Percentiles rank a stretch among this genome's conserved stretches.
phyloP scores from a whole-genome alignment of 805 yeast species.

The Pichia californica region DNA sequence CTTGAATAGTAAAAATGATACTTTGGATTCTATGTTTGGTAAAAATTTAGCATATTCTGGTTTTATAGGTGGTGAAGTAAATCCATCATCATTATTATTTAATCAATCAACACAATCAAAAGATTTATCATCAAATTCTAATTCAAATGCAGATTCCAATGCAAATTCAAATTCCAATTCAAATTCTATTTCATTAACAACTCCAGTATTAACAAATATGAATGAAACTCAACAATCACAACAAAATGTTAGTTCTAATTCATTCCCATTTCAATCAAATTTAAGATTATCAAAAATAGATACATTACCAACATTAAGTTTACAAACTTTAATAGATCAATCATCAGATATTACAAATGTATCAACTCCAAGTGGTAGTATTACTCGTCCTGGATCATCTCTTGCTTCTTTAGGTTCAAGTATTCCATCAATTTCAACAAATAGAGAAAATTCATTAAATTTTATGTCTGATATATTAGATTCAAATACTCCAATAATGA shows the following conservation, averaged over 20 bases:
- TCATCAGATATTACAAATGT: neutral
- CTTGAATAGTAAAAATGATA: too few species aligned
- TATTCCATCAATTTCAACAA: constrained; percentile 1
- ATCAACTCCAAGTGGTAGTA: constrained; percentile 1
- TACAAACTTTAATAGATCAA: neutral
- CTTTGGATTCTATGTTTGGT: neutral
- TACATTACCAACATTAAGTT: neutral
- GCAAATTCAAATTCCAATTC: neutral
- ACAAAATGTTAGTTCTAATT: too few species aligned
- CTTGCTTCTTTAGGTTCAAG: constrained; percentile 1
- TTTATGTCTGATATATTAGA: neutral
- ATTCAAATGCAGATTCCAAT: neutral
- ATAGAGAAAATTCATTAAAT: neutral
- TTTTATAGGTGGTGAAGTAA: neutral
- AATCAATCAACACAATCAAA: neutral
- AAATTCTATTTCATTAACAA: too few species aligned
- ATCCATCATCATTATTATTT: too few species aligned
- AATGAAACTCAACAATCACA: too few species aligned
- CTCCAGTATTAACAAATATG: too few species aligned
- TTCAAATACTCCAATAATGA: neutral
- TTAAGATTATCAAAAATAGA: neutral
- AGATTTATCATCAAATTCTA: neutral
- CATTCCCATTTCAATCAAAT: neutral
- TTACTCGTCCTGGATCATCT: constrained; percentile 2
- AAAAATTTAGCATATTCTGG: neutral